Conservation (phyloP, 1,139 yeast species). For the Geotrichum klebahnii region DNA sequence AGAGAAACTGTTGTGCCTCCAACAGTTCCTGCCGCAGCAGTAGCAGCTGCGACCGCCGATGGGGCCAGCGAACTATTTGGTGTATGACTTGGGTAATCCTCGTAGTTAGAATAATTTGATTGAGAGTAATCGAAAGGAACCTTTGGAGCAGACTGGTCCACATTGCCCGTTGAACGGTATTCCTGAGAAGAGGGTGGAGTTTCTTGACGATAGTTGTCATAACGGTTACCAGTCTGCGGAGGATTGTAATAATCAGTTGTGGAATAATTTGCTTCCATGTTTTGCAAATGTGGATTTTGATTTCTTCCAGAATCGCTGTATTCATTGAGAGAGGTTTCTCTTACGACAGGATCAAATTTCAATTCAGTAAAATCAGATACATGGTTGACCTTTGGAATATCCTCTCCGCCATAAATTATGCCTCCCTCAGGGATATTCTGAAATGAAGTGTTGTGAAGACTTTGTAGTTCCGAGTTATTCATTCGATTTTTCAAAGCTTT, state of each 20-base stretch:
- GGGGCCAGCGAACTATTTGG: no score
- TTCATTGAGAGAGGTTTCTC: constrained; percentile 17
- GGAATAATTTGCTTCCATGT: no score
- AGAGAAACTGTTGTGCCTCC: no score
- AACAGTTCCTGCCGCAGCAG: not conserved
- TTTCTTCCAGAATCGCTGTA: no score
- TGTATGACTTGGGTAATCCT: no score
- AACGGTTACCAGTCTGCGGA: not conserved
- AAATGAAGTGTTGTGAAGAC: constrained; percentile 19
- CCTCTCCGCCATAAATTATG: not conserved
- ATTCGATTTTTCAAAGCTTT: constrained; percentile 39
- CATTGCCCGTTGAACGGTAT: not conserved
- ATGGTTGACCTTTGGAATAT: not conserved
- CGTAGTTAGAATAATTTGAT: constrained; percentile 8
- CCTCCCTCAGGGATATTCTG: not conserved
- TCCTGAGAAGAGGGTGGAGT: not conserved
- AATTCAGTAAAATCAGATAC: not conserved
- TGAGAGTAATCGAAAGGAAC: not conserved
- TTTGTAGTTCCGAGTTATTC: constrained; percentile 29
- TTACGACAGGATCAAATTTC: not conserved
- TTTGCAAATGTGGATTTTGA: not conserved
- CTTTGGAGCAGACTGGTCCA: no score
- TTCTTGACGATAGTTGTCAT: not conserved
- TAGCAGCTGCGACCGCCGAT: no score
- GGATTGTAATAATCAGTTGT: not conserved